Evolutionary conservation across 2,329 filamentous ascomycete species (phyloP).

Genomic region (Microcyclospora tardicrescens): DNA sequence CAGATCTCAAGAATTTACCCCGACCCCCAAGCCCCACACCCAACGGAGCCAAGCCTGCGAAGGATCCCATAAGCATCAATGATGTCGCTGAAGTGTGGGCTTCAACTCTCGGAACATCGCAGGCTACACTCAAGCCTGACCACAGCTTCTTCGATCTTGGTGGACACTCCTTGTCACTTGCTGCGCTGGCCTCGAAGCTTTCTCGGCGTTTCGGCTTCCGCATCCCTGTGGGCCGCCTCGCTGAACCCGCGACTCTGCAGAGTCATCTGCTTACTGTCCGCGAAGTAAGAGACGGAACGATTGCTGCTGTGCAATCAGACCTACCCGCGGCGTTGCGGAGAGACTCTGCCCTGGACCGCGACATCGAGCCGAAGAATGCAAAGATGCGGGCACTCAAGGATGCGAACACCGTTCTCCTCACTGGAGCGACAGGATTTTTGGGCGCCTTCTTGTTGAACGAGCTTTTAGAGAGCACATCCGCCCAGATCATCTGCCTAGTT

Average conservation of each 20-base stretch:
- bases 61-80: conserved; percentile 53
- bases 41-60: conserved; percentile 36
- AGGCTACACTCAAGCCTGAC: conserved; percentile 49
- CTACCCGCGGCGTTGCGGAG: conserved; percentile 55
- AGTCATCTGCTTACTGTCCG: conserved; percentile 62
- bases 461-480: conserved; percentile 54
- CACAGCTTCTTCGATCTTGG: conserved; percentile 74
- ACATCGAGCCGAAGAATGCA: conserved; percentile 47
- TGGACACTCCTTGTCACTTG: conserved; percentile 65
- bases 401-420: conserved; percentile 57
- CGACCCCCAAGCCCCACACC: conserved; percentile 43
- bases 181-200: conserved; percentile 58
- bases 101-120: conserved; percentile 51
- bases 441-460: conserved; percentile 62
- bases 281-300: conserved; percentile 57
- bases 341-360: conserved; percentile 54
- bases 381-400: conserved; percentile 48
- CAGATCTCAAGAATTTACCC: conserved; percentile 59
- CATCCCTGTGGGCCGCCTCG: conserved; percentile 57
- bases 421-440: conserved; percentile 63
- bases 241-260: conserved; percentile 56
- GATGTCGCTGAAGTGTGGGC: conserved; percentile 63
- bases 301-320: conserved; percentile 62
- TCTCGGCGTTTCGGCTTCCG: conserved; percentile 60
- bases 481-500: conserved; percentile 59